Conservation (phyloP, 2,329 filamentous ascomycete species). For the Nakataea oryzae region DNA sequence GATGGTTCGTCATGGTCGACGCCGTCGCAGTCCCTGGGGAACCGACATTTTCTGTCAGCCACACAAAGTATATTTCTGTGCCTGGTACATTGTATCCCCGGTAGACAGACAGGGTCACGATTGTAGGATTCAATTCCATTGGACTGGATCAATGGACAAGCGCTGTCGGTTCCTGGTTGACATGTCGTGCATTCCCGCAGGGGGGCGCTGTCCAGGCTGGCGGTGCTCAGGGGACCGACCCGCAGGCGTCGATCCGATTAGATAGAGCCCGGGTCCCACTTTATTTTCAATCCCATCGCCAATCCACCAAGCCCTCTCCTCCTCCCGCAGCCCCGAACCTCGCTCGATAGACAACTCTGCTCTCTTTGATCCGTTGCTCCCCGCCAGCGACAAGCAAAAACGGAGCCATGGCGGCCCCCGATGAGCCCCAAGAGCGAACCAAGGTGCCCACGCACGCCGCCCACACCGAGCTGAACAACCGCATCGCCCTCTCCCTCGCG, state of each 20-base stretch:
- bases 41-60: not conserved
- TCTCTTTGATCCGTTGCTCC: not conserved
- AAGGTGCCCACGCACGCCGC: slow-evolving; percentile 22
- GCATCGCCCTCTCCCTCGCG: slow-evolving; percentile 21
- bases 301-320: not conserved
- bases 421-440: not conserved
- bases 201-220: not conserved
- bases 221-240: not conserved
- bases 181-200: not conserved
- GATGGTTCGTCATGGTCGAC: too few species aligned
- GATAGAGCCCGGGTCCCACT: not conserved
- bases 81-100: too few species aligned
- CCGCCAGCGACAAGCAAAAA: not conserved
- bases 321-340: not conserved
- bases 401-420: not conserved
- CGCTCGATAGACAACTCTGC: not conserved
- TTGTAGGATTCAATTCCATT: too few species aligned
- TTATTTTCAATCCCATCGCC: not conserved
- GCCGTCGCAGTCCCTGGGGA: not conserved
- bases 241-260: not conserved
- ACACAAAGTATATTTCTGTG: not conserved
- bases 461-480: slow-evolving; percentile 28
- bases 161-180: too few species aligned
- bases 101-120: too few species aligned
- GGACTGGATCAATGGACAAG: too few species aligned